Conservation (phyloP, 2,329 filamentous ascomycete species). For the Amesomyces nigricolor region DNA sequence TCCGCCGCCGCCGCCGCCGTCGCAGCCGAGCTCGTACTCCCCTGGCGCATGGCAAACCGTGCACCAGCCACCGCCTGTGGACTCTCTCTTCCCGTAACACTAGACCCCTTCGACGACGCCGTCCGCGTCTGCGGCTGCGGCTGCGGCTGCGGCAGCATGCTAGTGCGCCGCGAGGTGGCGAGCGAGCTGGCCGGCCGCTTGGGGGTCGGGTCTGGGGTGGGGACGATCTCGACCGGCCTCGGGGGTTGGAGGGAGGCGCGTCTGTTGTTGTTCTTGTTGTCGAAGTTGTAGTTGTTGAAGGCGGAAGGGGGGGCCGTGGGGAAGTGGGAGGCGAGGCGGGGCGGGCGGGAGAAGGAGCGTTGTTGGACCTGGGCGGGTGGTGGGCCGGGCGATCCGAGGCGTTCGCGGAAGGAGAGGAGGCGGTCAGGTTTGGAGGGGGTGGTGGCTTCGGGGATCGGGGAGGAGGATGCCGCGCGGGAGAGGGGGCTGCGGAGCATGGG, state of each 20-base stretch:
- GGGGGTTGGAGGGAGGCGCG: conserved; percentile 51
- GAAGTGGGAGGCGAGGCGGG: conserved; percentile 39
- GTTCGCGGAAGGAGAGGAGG: conserved; percentile 48
- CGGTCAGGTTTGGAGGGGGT: conserved; percentile 39
- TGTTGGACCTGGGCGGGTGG: conserved; percentile 38
- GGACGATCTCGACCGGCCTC: conserved; percentile 30
- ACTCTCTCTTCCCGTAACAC: conserved; percentile 42
- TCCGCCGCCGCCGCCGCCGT: conserved; percentile 23
- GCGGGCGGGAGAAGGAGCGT: conserved; percentile 37
- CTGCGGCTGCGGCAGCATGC: conserved; percentile 48
- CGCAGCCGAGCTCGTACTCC: conserved; percentile 27
- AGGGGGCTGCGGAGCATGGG: conserved; percentile 46
- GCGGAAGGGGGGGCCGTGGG: conserved; percentile 40
- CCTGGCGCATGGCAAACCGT: conserved; percentile 40
- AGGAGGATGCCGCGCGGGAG: conserved; percentile 42
- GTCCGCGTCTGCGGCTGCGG: conserved; percentile 39
- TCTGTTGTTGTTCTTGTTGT: conserved; percentile 34
- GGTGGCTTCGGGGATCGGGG: conserved; percentile 42
- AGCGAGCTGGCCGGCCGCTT: conserved; percentile 55
- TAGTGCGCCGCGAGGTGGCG: conserved; percentile 45
- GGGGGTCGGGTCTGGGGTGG: conserved; percentile 26
- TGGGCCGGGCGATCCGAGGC: conserved; percentile 39
- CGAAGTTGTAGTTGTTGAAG: not conserved
- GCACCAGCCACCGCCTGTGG: conserved; percentile 44
- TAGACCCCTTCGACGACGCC: conserved; percentile 25